Percentiles rank a stretch among this genome's conserved stretches.
phyloP scores from a whole-genome alignment of 2,329 filamentous ascomycete species.

The Phaeomoniella chlamydospora region DNA sequence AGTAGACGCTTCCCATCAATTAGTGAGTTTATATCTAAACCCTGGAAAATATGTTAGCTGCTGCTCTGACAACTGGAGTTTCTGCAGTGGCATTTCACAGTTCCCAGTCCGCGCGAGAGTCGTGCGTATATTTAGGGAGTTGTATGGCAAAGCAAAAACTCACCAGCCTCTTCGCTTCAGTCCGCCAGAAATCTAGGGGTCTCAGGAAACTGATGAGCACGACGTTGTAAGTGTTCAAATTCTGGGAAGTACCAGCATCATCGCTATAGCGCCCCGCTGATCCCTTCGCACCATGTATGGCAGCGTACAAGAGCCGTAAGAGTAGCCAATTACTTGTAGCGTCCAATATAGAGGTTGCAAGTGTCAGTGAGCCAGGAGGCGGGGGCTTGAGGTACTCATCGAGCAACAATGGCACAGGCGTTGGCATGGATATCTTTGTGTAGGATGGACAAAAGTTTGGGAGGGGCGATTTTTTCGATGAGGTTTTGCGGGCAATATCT shows the following conservation, averaged over 20 bases:
- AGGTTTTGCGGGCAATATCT: background rate
- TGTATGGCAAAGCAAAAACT: too few relatives aligned
- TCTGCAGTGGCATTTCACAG: too few relatives aligned
- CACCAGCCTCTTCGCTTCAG: conserved; percentile 48
- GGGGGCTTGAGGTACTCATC: conserved; percentile 17
- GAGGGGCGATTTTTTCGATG: background rate
- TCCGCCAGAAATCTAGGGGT: conserved; percentile 64
- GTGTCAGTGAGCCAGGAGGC: conserved; percentile 21
- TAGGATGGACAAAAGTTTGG: background rate
- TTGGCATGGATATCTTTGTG: conserved; percentile 16
- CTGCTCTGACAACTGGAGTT: background rate
- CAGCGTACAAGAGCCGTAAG: conserved; percentile 34
- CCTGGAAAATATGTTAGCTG: conserved; percentile 6
- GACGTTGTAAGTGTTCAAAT: conserved; percentile 30
- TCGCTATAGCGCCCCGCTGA: conserved; percentile 1
- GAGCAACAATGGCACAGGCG: conserved; percentile 23
- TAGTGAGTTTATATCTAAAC: conserved; percentile 19
- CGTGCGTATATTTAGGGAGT: too few relatives aligned
- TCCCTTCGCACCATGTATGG: conserved; percentile 17
- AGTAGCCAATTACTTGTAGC: conserved; percentile 43
- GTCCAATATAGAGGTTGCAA: conserved; percentile 28
- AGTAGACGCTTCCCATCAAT: conserved; percentile 44
- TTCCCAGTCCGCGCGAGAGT: too few relatives aligned
- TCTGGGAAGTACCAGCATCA: conserved; percentile 14
- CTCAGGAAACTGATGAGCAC: conserved; percentile 74